A percentile compares a stretch with the other conserved stretches of the same genome.
Evolutionary conservation across 192 early-diverging fungal species (phyloP).

Genomic region (Backusella parvicylindrica): DNA sequence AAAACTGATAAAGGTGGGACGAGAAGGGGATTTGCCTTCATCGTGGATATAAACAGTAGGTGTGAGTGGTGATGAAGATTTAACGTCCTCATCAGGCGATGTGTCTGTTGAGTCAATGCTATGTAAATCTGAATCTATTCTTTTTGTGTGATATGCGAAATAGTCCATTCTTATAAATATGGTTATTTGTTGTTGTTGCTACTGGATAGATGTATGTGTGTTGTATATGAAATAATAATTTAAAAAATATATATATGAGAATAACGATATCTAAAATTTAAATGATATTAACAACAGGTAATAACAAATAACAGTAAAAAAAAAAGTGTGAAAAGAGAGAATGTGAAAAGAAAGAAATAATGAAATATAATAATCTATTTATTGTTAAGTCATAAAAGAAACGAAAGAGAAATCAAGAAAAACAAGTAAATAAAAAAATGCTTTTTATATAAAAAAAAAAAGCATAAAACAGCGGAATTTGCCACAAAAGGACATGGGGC

Average conservation of each 20-base stretch:
- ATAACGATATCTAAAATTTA: neutral
- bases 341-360: slow-evolving; percentile 2
- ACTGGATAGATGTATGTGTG: neutral
- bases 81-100: neutral
- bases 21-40: neutral
- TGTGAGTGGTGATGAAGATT: slow-evolving; percentile 7
- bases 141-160: slow-evolving; percentile 14
- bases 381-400: neutral
- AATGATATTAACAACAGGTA: neutral
- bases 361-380: neutral
- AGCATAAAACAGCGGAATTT: neutral
- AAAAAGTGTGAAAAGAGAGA: neutral
- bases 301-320: neutral
- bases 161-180: slow-evolving; percentile 13
- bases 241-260: neutral
- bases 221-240: neutral
- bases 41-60: slow-evolving; percentile 9
- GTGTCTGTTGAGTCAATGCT: neutral
- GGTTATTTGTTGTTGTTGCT: neutral
- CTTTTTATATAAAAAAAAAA: neutral
- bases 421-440: neutral
- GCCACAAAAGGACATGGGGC: neutral
- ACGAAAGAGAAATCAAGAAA: neutral
- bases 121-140: neutral
- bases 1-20: neutral